phyloP scores from a whole-genome alignment of 306 rosid species.

The Purshia tridentata region DNA sequence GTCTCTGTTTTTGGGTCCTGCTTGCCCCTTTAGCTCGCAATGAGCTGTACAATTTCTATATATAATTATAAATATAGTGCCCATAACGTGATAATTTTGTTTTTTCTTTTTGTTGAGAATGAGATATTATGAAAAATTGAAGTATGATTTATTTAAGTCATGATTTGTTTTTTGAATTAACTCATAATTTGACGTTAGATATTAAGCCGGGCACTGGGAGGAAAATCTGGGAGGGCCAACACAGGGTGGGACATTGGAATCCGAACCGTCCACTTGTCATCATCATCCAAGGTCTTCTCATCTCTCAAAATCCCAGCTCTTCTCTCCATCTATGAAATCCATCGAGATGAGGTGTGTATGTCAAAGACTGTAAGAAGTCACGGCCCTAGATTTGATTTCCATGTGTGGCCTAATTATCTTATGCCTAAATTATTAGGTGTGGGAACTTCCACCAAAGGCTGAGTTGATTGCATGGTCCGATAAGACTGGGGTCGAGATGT shows the following conservation, averaged over 20 bases:
- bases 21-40: background rate
- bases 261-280: slow-evolving; percentile 48
- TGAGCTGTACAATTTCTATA: background rate
- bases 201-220: slow-evolving; percentile 78
- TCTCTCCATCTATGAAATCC: slow-evolving; percentile 66
- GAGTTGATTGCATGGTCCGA: slow-evolving; percentile 86
- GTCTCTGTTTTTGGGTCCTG: background rate
- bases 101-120: no score
- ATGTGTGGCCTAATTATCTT: background rate
- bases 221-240: slow-evolving; percentile 62
- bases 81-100: background rate
- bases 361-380: background rate
- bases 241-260: slow-evolving; percentile 92
- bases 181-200: slow-evolving; percentile 39
- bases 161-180: no score
- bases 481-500: slow-evolving; percentile 75
- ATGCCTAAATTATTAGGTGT: slow-evolving; percentile 36
- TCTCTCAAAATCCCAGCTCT: slow-evolving; percentile 55
- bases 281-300: slow-evolving; percentile 44
- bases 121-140: no score
- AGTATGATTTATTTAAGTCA: no score
- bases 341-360: slow-evolving; percentile 69
- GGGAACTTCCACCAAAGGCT: slow-evolving; percentile 70
- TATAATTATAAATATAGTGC: background rate
- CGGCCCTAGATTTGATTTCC: background rate